These are phyloP conservation scores for Canavalia gladiata DNA, from an alignment of 306 rosid genomes.

Conservation along the genomic window DNA sequence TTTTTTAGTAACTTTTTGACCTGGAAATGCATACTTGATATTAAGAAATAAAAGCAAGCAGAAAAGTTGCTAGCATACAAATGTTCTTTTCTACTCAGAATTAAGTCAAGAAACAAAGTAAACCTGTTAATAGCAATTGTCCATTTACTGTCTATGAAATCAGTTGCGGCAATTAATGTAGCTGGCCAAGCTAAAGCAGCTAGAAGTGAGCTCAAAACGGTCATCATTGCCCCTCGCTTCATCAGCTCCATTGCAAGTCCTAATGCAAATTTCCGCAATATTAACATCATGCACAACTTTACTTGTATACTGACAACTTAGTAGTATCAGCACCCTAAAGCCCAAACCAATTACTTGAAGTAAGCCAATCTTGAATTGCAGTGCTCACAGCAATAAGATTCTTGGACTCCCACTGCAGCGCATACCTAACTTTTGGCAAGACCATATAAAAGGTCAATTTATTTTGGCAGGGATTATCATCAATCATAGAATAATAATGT, in stretches of 20 bases:
- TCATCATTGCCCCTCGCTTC: conserved; percentile 85
- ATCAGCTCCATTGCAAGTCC: conserved; percentile 71
- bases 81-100: conserved; percentile 29
- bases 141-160: conserved; percentile 80
- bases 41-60: conserved; percentile 23
- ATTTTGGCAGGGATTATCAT: conserved; percentile 30
- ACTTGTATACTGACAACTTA: not conserved
- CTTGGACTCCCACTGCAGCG: conserved; percentile 71
- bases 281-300: conserved; percentile 33
- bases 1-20: not conserved
- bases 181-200: conserved; percentile 82
- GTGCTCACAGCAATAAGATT: conserved; percentile 76
- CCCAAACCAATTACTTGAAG: conserved; percentile 65
- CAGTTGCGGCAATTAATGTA: conserved; percentile 66
- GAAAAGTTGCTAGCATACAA: not conserved
- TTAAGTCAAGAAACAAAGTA: conserved; percentile 41
- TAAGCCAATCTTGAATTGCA: conserved; percentile 77
- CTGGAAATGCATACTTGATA: conserved; percentile 33
- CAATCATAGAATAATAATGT: conserved; percentile 38
- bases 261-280: conserved; percentile 47
- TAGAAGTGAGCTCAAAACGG: conserved; percentile 69
- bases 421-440: conserved; percentile 63
- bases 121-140: conserved; percentile 77
- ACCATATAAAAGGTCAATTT: conserved; percentile 46
- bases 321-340: conserved; percentile 24